phyloP scores from a whole-genome alignment of 345 rosid species.

The Pugionium cornutum region DNA sequence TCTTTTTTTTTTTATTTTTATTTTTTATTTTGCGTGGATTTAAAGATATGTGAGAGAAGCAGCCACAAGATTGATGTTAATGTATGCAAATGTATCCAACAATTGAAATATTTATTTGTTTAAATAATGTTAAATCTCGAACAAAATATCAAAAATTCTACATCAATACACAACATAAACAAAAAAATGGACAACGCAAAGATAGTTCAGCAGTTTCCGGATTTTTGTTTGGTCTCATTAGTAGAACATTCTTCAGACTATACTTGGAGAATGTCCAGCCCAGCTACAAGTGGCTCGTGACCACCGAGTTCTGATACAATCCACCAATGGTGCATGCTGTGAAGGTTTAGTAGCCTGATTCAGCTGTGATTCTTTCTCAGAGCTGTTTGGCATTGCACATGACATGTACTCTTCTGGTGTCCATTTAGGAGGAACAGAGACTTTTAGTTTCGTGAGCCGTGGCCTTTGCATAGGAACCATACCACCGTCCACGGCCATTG shows the following conservation, averaged over 20 bases:
- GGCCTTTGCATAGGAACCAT: constrained; percentile 82
- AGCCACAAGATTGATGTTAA: no score
- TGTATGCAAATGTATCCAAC: constrained; percentile 13
- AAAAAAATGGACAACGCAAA: constrained; percentile 33
- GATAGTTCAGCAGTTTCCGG: constrained; percentile 33
- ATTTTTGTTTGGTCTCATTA: constrained; percentile 15
- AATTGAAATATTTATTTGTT: constrained; percentile 36
- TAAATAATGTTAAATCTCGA: constrained; percentile 30
- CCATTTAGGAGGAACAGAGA: constrained; percentile 99
- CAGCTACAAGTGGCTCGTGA: constrained; percentile 87
- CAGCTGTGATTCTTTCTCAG: constrained; percentile 58
- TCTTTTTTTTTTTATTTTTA: no score
- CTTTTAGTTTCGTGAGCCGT: constrained; percentile 85
- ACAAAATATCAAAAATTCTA: constrained; percentile 29
- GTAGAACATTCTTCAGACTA: constrained; percentile 58
- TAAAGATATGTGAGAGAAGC: no score
- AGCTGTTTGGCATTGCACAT: constrained; percentile 51
- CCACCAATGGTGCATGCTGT: constrained; percentile 94
- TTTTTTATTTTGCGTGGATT: no score
- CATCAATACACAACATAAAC: constrained; percentile 31
- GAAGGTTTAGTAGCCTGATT: constrained; percentile 60
- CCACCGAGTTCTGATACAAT: constrained; percentile 95
- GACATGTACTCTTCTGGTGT: constrained; percentile 94
- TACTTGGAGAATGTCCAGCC: constrained; percentile 95
- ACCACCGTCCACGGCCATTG: constrained; percentile 44